These are phyloP conservation scores for Microcyclospora tardicrescens DNA, from an alignment of 2,329 filamentous ascomycete genomes.

Conservation along the genomic window DNA sequence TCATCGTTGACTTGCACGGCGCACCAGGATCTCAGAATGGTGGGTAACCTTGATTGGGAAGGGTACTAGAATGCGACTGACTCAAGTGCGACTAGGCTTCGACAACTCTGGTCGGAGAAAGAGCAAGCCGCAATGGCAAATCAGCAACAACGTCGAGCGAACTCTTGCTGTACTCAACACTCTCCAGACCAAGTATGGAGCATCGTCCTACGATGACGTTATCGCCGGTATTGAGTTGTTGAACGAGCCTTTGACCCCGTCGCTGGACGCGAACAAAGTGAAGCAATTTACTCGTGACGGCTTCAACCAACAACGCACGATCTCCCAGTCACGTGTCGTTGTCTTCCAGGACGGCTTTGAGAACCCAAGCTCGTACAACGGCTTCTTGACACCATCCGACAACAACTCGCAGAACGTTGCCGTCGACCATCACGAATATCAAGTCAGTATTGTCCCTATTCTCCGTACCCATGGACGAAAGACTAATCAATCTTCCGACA, in stretches of 20 bases:
- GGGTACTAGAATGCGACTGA: too few species aligned
- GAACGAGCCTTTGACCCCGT: conserved; percentile 43
- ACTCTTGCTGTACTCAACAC: conserved; percentile 44
- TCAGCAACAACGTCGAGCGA: conserved; percentile 35
- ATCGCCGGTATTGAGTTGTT: conserved; percentile 45
- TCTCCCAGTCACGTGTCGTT: conserved; percentile 28
- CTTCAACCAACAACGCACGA: conserved; percentile 29
- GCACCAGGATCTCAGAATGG: conserved; percentile 46
- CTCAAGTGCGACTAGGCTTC: conserved; percentile 21
- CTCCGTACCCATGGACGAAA: too few species aligned
- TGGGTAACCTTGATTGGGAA: too few species aligned
- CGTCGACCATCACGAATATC: conserved; percentile 58
- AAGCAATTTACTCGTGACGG: conserved; percentile 44
- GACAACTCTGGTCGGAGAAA: conserved; percentile 47
- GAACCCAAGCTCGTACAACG: conserved; percentile 45
- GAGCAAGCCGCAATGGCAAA: conserved; percentile 30
- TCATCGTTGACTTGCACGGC: conserved; percentile 48
- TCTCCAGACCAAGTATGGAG: conserved; percentile 46
- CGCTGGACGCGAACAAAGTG: conserved; percentile 32
- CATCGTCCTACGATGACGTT: conserved; percentile 41
- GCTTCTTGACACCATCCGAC: conserved; percentile 41
- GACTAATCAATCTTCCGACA: too few species aligned
- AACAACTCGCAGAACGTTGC: conserved; percentile 42
- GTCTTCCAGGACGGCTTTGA: conserved; percentile 48
- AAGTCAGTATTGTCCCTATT: conserved; percentile 17